Percentiles rank a stretch among this genome's conserved stretches.
Evolutionary conservation across 306 rosid genomes (phyloP).

Genomic region (Trifolium fragiferum): DNA sequence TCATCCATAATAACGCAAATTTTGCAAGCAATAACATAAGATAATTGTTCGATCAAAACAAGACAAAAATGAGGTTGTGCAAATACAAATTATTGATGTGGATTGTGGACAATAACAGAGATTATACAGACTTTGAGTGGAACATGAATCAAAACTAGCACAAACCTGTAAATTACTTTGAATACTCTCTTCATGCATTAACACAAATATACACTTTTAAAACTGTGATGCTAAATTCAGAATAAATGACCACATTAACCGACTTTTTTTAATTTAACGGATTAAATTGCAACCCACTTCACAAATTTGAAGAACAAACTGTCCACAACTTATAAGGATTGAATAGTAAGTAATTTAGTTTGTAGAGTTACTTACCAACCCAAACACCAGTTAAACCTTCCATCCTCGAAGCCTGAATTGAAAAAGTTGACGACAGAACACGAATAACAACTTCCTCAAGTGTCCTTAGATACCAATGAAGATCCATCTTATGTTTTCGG

Average conservation of each 20-base stretch:
- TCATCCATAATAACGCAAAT: background rate
- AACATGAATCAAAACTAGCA: too few relatives aligned
- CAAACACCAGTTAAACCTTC: slow-evolving; percentile 93
- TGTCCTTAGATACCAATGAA: slow-evolving; percentile 78
- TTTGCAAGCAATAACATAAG: background rate
- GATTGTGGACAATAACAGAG: background rate
- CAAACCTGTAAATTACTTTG: too few relatives aligned
- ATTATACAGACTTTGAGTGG: slow-evolving; percentile 25
- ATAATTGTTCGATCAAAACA: too few relatives aligned
- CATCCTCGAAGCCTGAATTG: slow-evolving; percentile 69
- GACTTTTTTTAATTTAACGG: too few relatives aligned
- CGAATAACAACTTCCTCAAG: slow-evolving; percentile 85
- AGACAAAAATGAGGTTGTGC: background rate
- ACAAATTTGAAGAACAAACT: too few relatives aligned
- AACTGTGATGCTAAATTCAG: too few relatives aligned
- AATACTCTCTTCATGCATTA: too few relatives aligned
- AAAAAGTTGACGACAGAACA: slow-evolving; percentile 68
- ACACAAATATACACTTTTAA: too few relatives aligned
- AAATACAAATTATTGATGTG: background rate
- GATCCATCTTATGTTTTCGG: slow-evolving; percentile 84
- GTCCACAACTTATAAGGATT: too few relatives aligned
- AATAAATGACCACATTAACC: too few relatives aligned
- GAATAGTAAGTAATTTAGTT: background rate
- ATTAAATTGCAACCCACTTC: too few relatives aligned
- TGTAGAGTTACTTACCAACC: slow-evolving; percentile 55